phyloP scores from a whole-genome alignment of 164 flowering plant genomes.

The grape (Vitis vinifera) region DNA sequence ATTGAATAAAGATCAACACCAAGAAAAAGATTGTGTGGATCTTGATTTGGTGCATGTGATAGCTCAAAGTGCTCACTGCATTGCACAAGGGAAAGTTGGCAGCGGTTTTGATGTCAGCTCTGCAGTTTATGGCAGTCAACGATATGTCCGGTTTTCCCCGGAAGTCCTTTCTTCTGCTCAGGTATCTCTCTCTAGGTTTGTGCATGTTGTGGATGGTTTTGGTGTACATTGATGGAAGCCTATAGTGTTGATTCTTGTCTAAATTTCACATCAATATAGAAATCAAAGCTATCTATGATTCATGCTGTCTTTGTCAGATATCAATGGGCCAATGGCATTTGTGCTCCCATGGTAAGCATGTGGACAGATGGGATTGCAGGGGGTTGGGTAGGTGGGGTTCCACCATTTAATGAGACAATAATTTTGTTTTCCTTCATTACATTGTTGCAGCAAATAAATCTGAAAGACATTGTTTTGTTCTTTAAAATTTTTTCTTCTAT shows the following conservation, averaged over 20 bases:
- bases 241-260: not conserved
- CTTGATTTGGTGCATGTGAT: constrained; percentile 85
- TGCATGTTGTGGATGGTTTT: not conserved
- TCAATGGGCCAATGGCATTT: too few species aligned
- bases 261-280: not conserved
- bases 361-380: too few species aligned
- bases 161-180: constrained; percentile 89
- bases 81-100: constrained; percentile 99
- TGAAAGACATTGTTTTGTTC: too few species aligned
- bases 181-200: constrained; percentile 46
- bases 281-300: too few species aligned
- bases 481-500: too few species aligned
- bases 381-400: too few species aligned
- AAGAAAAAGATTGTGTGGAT: constrained; percentile 27
- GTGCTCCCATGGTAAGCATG: too few species aligned
- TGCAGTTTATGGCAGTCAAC: constrained; percentile 99
- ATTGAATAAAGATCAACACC: constrained; percentile 25
- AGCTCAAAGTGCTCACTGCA: constrained; percentile 93
- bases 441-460: too few species aligned
- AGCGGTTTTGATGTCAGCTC: constrained; percentile 99
- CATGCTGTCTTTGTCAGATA: too few species aligned
- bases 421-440: too few species aligned
- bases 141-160: constrained; percentile 93
- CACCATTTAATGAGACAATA: too few species aligned
- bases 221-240: not conserved